Percentiles rank a stretch among this genome's conserved stretches.
Evolutionary conservation across 306 rosid genomes (phyloP).

Genomic region (Cucumis cinereus): DNA sequence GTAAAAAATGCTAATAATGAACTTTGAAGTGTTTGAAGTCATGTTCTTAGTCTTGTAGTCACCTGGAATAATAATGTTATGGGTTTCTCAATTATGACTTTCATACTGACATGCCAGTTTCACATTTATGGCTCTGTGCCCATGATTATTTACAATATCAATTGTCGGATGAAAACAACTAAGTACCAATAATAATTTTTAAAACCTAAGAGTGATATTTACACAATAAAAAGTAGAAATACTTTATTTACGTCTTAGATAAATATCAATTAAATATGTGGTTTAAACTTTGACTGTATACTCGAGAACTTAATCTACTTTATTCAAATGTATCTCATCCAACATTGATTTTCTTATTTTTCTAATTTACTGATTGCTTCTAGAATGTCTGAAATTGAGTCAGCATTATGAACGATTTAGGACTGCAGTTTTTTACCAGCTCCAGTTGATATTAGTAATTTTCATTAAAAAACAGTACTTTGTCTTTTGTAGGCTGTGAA

Average conservation of each 20-base stretch:
- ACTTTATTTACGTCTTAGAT: not conserved
- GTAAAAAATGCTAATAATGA: not conserved
- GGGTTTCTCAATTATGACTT: not conserved
- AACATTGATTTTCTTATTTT: too few relatives aligned
- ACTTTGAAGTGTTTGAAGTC: not conserved
- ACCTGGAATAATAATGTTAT: not conserved
- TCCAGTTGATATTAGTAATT: not conserved
- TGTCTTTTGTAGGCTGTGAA: constrained; percentile 52
- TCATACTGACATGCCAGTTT: not conserved
- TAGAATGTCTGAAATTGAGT: not conserved
- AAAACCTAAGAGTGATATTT: not conserved
- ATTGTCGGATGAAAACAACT: not conserved
- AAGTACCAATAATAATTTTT: not conserved
- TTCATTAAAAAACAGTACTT: constrained; percentile 1
- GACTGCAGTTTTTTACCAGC: not conserved
- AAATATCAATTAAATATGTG: not conserved
- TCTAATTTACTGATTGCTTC: not conserved
- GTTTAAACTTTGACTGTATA: too few relatives aligned
- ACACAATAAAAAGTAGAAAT: not conserved
- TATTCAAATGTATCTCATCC: not conserved
- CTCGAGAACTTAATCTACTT: not conserved
- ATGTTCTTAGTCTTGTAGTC: not conserved
- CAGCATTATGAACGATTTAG: not conserved
- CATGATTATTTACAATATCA: not conserved
- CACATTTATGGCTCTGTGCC: not conserved